Evolutionary conservation across 2,329 filamentous ascomycete genomes (phyloP), one percentile per base, ranked within the genome.

Genomic region (Cercospora zeina): DNA sequence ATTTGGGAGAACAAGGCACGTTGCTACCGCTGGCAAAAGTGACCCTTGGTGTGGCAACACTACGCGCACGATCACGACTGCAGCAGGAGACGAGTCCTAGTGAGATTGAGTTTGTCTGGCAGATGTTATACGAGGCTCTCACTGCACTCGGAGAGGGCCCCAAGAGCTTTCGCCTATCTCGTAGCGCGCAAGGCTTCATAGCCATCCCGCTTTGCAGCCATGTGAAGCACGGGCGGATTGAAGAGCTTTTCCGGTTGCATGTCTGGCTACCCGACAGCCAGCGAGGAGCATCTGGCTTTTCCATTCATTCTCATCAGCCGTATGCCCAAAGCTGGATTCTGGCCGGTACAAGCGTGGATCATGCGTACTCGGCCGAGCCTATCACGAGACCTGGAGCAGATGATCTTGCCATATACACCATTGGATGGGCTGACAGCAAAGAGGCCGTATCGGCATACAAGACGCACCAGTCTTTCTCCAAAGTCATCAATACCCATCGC

Each of bases 261-360:
- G 70, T 77, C 16, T 69, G 68, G 68, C 56, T 76, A 39, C 73
- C 75, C 1, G 72, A 75, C 55, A 70, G 70, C 1, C 42, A 71
- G 24, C 69, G 73, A 21, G 72, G 71, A 2, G 71, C 69, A 31
- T 59, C 56, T 0, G 66, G 68, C 3, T 68, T 73, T 10, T 62
- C 62, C 1, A 65, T 77, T 13, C 76, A 76, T 58, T 73, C 73
- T 1, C 76, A 78, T 49, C 75, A 77, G 55, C 60, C 72, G 1
- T 74, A 72, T 57, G 74, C 68, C 0, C 74, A 76, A 61, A 76
- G 74, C 60, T 78, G 76, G 75, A 69, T 77, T 8, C 65, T 78
- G 11, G 72, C 72, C 0, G 76, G 76, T 9, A 62, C 74, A 56
- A 74, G 71, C 1, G 66, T n/a, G 6, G 73, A 77, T 59, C 42